phyloP scores from a whole-genome alignment of 2,329 filamentous ascomycete genomes.

The Ophiostoma pallidulum region DNA sequence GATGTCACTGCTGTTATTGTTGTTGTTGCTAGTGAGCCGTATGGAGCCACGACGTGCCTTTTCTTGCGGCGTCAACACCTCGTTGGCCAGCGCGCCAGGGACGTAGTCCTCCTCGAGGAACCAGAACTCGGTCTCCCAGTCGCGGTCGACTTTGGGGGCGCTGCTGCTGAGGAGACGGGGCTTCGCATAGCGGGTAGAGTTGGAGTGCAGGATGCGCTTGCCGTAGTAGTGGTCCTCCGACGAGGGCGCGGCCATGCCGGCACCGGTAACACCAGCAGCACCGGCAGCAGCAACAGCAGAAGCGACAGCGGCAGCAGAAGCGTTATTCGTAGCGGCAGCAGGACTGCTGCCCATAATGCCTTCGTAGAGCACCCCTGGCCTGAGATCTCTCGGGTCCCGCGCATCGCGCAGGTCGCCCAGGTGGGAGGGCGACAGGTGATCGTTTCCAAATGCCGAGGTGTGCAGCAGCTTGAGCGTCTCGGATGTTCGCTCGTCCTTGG shows the following conservation, averaged over 20 bases:
- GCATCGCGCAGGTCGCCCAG: neutral
- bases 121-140: conserved; percentile 60
- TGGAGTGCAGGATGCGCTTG: conserved; percentile 61
- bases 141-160: conserved; percentile 48
- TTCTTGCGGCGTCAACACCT: conserved; percentile 57
- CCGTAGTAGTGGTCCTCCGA: conserved; percentile 61
- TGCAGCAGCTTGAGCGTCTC: conserved; percentile 56
- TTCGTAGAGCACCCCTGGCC: too few relatives aligned
- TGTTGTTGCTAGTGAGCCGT: conserved; percentile 26
- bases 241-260: neutral
- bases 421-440: conserved; percentile 42
- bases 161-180: conserved; percentile 60
- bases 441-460: conserved; percentile 58
- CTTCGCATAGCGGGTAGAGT: conserved; percentile 49
- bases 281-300: too few relatives aligned
- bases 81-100: conserved; percentile 56
- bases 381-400: too few relatives aligned
- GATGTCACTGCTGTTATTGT: conserved; percentile 31
- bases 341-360: conserved; percentile 30
- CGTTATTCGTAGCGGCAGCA: too few relatives aligned
- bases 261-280: too few relatives aligned
- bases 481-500: conserved; percentile 50
- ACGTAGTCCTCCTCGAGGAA: conserved; percentile 81
- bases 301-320: too few relatives aligned
- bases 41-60: conserved; percentile 55